A percentile compares a stretch with the other conserved stretches of the same genome.
Evolutionary conservation across 257 asterid genomes (phyloP).

Genomic region (Forsythia viridissima): DNA sequence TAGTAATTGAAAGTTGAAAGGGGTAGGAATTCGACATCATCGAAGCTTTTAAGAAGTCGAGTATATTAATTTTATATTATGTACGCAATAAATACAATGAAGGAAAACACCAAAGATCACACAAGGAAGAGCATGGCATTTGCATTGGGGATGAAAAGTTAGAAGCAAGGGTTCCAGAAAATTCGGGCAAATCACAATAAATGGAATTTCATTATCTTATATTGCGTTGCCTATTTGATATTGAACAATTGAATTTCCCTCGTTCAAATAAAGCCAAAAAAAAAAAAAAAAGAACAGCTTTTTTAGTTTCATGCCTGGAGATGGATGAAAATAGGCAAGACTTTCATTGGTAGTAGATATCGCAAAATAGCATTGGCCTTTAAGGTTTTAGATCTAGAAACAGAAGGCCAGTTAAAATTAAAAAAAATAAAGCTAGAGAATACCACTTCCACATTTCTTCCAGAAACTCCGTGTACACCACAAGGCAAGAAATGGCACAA

Average conservation of each 20-base stretch:
- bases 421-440: not conserved
- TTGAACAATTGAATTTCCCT: not conserved
- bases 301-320: not conserved
- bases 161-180: not conserved
- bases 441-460: too few species aligned
- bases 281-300: not conserved
- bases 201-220: not conserved
- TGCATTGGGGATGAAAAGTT: not conserved
- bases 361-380: not conserved
- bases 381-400: constrained; percentile 7
- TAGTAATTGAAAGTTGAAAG: not conserved
- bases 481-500: too few species aligned
- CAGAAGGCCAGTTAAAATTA: not conserved
- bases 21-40: not conserved
- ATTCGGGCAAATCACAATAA: not conserved
- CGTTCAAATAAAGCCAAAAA: not conserved
- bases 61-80: not conserved
- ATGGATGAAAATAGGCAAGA: not conserved
- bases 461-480: too few species aligned
- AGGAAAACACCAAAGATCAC: constrained; percentile 6
- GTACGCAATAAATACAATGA: not conserved
- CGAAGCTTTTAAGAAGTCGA: not conserved
- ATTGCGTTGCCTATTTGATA: not conserved
- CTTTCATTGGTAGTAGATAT: not conserved
- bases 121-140: not conserved